Percentiles rank a stretch among this genome's conserved stretches.
Evolutionary conservation across 2,329 filamentous ascomycete genomes (phyloP).

Genomic region (Claviceps citrina): DNA sequence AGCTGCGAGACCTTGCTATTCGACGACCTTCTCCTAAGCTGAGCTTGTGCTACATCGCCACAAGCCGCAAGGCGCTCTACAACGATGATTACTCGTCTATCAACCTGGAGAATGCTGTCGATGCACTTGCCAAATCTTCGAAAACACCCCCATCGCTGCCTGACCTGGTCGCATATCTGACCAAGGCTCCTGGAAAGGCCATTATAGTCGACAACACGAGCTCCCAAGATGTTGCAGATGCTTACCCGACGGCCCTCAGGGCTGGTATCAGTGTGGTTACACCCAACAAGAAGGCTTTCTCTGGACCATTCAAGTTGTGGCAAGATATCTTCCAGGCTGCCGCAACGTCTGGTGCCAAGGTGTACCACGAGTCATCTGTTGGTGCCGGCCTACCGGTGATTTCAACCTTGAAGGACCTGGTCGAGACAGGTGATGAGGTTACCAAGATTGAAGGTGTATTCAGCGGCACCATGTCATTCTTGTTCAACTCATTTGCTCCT

Average conservation of each 20-base stretch:
- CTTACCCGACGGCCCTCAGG: slow-evolving; percentile 68
- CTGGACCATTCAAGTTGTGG: slow-evolving; percentile 66
- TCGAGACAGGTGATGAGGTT: slow-evolving; percentile 83
- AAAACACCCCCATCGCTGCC: slow-evolving; percentile 51
- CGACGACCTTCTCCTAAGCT: slow-evolving; percentile 55
- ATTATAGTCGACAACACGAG: slow-evolving; percentile 93
- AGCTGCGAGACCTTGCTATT: slow-evolving; percentile 53
- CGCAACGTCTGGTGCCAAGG: slow-evolving; percentile 53
- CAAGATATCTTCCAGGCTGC: slow-evolving; percentile 70
- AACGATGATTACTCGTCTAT: slow-evolving; percentile 56
- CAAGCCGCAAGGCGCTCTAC: slow-evolving; percentile 70
- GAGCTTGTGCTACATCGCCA: slow-evolving; percentile 69
- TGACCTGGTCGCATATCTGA: slow-evolving; percentile 63
- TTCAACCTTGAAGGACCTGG: slow-evolving; percentile 83
- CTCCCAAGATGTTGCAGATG: slow-evolving; percentile 67
- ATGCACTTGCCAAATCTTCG: slow-evolving; percentile 47
- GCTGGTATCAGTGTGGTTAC: slow-evolving; percentile 83
- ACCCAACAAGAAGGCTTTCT: slow-evolving; percentile 98
- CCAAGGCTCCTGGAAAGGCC: slow-evolving; percentile 59
- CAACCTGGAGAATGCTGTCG: slow-evolving; percentile 41
- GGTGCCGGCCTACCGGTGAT: slow-evolving; percentile 88
- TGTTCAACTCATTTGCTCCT: slow-evolving; percentile 95
- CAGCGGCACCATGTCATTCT: slow-evolving; percentile 91
- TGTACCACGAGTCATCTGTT: slow-evolving; percentile 92
- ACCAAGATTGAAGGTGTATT: slow-evolving; percentile 93